Evolutionary conservation across 176 grass and related monocot species (phyloP), one percentile per base, ranked within the genome.

Genomic region (Oryza officinalis): DNA sequence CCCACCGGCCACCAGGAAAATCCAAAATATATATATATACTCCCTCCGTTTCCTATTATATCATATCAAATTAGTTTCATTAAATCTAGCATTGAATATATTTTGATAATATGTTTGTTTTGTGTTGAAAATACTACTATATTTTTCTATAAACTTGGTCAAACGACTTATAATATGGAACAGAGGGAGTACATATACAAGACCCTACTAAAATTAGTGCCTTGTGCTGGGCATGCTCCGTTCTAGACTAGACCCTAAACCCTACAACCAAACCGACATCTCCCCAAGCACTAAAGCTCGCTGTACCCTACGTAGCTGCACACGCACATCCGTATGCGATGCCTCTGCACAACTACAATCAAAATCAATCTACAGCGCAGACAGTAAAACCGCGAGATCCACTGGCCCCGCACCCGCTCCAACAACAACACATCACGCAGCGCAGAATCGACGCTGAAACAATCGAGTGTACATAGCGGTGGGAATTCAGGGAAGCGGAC

Each of bases 341-440:
- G 32, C 4, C 14, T 65, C 10, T 54, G 67, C 14, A 22, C 40
- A 38, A 0, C 23, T 7, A 14, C 23, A 10, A 50, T 18, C 47
- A n/a, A n/a, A n/a, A n/a, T n/a, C n/a, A n/a, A n/a, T 9, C 26
- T 10, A 46, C 26, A 69, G 1, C 1, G 17, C 49, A 10, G 10
- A 68, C 20, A 27, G 40, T 12, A 28, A 50, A 46, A 9, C 18
- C 26, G 8, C 71, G 15, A 86, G 84, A 73, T 86, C 76, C 38
- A 72, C 37, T 3, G 27, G 20, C 7, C 49, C 13, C 43, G 30
- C 67, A 65, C 37, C 84, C 13, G 13, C 38, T 72, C 65, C 38
- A 73, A 41, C 44, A 73, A 41, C 44, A 32, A 4, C 32, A 32
- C 30, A 49, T 28, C 43, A 59, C 17, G 54, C 6, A 59, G 3